Base-by-base conservation (phyloP, 164 flowering plant species). In the Akebia trifoliata region DNA sequence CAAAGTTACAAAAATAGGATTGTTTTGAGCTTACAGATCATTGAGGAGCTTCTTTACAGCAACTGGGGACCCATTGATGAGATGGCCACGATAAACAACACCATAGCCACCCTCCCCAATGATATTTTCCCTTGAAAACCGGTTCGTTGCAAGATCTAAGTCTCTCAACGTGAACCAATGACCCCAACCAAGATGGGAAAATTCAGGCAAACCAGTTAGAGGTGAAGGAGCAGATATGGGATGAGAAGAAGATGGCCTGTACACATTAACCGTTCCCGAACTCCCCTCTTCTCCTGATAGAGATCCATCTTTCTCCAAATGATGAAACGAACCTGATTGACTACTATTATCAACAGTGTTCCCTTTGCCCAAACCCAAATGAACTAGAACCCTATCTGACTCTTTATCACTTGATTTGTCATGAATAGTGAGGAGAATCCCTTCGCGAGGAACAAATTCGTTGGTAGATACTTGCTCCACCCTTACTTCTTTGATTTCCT, bases 91-190 rank as follows among this genome's bases (percentile, higher is more conserved):
- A 57, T 85, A 90, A 62, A 90, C 97, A 72, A 87, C 78, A 56
- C 95, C 97, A 79, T 90, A 86, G 12, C 93, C 93, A 49, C 97
- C 97, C 70, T 89, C 94, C 34, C 97, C 97, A 65, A 86, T 72
- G 40, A 90, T 54, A 68, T 85, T 81, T 29, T 87, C 93, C 63
- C 77, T 83, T 17, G 93, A 78, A 68, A 90, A 90, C 30, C 76
- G 75, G 51, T 74, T 70, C 4, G 97, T 90, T 39, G 97, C 93
- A 54, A 72, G 55, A 50, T 90, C 91, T 4, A 90, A 75, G 61
- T 90, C 97, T 58, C 97, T 76, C 50, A 90, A 53, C 2, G 97
- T 90, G 63, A 87, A 90, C 97, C 97, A 90, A 53, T 90, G 95
- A 32, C 97, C 97, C 97, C 97, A 90, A 40, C 93, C 95, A 40